Evolutionary conservation across 169 alveolate genomes (phyloP).

Genomic region (Condylostoma magnum): DNA sequence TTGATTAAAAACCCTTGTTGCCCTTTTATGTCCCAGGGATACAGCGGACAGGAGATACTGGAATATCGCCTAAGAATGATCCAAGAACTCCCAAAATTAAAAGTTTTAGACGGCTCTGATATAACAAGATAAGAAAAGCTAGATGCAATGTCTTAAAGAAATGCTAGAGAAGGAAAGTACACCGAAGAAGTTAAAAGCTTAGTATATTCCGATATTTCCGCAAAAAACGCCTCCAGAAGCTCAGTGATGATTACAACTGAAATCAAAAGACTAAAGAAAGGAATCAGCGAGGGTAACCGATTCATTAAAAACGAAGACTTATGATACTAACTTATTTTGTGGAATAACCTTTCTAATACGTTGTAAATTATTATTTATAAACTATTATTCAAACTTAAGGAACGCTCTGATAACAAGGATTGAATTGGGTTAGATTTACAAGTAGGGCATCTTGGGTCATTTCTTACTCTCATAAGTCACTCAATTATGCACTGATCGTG

Average conservation of each 20-base stretch:
- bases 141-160: background rate
- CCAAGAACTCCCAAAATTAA: background rate
- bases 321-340: background rate
- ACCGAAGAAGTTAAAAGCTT: too few relatives aligned
- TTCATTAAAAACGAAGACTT: background rate
- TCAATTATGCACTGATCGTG: too few relatives aligned
- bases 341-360: background rate
- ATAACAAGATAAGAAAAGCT: background rate
- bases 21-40: background rate
- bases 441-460: too few relatives aligned
- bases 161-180: too few relatives aligned
- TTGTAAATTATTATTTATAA: too few relatives aligned
- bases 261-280: background rate
- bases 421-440: too few relatives aligned
- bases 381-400: too few relatives aligned
- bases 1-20: constrained; percentile 23
- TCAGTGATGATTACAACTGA: background rate
- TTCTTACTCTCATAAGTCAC: too few relatives aligned
- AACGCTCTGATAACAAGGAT: too few relatives aligned
- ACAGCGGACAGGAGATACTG: background rate
- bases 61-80: background rate
- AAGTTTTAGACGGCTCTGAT: background rate
- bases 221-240: background rate
- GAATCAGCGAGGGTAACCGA: constrained; percentile 1
- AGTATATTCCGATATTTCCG: too few relatives aligned